Conservation (phyloP, 148 eudicot genomes). For the Simmondsia chinensis region DNA sequence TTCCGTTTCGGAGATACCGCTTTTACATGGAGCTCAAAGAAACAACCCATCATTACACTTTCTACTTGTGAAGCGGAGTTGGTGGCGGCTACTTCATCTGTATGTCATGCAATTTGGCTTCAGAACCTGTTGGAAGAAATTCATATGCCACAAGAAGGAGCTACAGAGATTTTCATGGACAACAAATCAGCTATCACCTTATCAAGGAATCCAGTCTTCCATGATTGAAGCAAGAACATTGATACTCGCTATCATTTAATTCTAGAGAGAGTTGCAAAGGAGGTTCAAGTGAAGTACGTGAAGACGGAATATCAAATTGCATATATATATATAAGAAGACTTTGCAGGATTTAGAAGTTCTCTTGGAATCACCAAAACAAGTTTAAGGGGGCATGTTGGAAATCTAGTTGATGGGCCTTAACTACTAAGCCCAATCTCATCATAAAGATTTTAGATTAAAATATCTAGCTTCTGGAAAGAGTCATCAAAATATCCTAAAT, state of each 20-base stretch:
- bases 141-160: background rate
- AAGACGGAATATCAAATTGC: background rate
- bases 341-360: too few relatives aligned
- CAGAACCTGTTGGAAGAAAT: background rate
- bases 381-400: too few relatives aligned
- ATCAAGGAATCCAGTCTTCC: constrained; percentile 9
- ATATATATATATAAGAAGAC: background rate
- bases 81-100: constrained; percentile 2
- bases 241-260: background rate
- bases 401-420: too few relatives aligned
- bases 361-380: too few relatives aligned
- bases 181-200: constrained; percentile 4
- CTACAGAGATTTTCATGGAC: background rate
- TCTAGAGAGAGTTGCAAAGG: background rate
- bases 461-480: too few relatives aligned
- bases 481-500: too few relatives aligned
- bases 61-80: constrained; percentile 12
- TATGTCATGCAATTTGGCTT: constrained; percentile 3
- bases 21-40: constrained; percentile 6
- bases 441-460: too few relatives aligned
- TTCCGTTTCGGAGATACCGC: background rate
- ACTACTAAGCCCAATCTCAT: too few relatives aligned
- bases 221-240: constrained; percentile 5
- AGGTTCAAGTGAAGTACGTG: background rate
- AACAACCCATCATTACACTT: background rate